Evolutionary conservation across 2,329 filamentous ascomycete genomes (phyloP).

Genomic region (Endocalyx cinctus): DNA sequence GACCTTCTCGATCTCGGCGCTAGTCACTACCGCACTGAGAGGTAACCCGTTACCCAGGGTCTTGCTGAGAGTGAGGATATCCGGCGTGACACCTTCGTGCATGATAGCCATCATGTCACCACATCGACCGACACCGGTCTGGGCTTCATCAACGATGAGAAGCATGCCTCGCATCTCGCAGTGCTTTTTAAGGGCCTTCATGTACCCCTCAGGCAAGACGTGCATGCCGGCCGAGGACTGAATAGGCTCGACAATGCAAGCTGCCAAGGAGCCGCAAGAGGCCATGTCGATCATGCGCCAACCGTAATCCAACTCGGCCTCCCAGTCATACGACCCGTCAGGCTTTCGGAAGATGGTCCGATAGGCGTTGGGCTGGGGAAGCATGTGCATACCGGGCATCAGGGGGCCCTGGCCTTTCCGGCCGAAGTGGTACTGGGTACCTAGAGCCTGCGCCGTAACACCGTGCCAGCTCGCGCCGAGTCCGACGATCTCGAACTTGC

Average conservation of each 20-base stretch:
- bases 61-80: slow-evolving; percentile 58
- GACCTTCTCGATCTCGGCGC: slow-evolving; percentile 44
- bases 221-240: slow-evolving; percentile 56
- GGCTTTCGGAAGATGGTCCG: slow-evolving; percentile 55
- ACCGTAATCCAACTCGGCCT: slow-evolving; percentile 58
- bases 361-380: slow-evolving; percentile 58
- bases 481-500: slow-evolving; percentile 61
- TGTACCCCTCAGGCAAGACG: slow-evolving; percentile 53
- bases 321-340: slow-evolving; percentile 62
- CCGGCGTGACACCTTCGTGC: slow-evolving; percentile 47
- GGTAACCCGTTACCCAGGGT: slow-evolving; percentile 58
- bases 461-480: slow-evolving; percentile 58
- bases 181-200: slow-evolving; percentile 49
- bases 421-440: slow-evolving; percentile 52
- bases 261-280: slow-evolving; percentile 57
- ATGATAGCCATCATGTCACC: slow-evolving; percentile 57
- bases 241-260: slow-evolving; percentile 60
- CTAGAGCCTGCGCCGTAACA: slow-evolving; percentile 50
- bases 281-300: slow-evolving; percentile 57
- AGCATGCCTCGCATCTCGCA: slow-evolving; percentile 55
- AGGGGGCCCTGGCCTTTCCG: slow-evolving; percentile 41
- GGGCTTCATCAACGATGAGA: slow-evolving; percentile 57
- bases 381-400: slow-evolving; percentile 53
- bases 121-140: slow-evolving; percentile 53
- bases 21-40: slow-evolving; percentile 53